Evolutionary conservation across 1,284 basidiomycete species (phyloP).

Genomic region (Acaromyces ingoldii): DNA sequence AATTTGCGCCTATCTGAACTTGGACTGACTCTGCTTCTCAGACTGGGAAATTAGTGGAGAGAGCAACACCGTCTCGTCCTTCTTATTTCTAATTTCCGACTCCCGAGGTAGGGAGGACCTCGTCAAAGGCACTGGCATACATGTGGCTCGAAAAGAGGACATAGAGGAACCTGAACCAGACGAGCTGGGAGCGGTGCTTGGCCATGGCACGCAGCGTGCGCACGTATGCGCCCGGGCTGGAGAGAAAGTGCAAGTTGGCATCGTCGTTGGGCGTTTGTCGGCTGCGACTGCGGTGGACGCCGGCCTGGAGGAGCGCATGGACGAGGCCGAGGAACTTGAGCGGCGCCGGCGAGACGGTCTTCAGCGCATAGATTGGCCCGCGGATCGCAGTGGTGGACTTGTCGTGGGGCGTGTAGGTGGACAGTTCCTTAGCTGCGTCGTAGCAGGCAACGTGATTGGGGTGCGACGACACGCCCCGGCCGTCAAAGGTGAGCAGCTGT

Average conservation of each 20-base stretch:
- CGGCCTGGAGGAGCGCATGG: not conserved
- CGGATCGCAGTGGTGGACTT: too few relatives aligned
- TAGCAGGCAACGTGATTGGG: constrained; percentile 80
- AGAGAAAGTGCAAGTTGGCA: constrained; percentile 13
- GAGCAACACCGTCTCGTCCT: too few relatives aligned
- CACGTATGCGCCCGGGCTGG: constrained; percentile 19
- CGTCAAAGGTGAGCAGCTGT: constrained; percentile 88
- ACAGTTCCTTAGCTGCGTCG: constrained; percentile 43
- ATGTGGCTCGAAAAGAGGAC: constrained; percentile 38
- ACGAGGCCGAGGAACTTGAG: constrained; percentile 9
- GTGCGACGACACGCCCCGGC: constrained; percentile 72
- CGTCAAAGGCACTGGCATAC: constrained; percentile 18
- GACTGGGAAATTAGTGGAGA: too few relatives aligned
- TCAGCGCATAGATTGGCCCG: constrained; percentile 8
- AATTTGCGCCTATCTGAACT: too few relatives aligned
- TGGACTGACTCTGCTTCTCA: too few relatives aligned
- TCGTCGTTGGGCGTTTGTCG: not conserved
- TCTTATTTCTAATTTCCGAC: too few relatives aligned
- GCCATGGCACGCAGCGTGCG: constrained; percentile 33
- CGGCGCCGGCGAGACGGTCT: not conserved
- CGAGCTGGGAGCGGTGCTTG: constrained; percentile 39
- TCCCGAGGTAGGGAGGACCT: too few relatives aligned
- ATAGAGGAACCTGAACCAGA: constrained; percentile 48
- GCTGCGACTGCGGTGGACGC: not conserved
- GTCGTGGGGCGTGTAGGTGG: too few relatives aligned